phyloP scores from a whole-genome alignment of 768 basidiomycete species.

The Phlegmacium glaucopus region DNA sequence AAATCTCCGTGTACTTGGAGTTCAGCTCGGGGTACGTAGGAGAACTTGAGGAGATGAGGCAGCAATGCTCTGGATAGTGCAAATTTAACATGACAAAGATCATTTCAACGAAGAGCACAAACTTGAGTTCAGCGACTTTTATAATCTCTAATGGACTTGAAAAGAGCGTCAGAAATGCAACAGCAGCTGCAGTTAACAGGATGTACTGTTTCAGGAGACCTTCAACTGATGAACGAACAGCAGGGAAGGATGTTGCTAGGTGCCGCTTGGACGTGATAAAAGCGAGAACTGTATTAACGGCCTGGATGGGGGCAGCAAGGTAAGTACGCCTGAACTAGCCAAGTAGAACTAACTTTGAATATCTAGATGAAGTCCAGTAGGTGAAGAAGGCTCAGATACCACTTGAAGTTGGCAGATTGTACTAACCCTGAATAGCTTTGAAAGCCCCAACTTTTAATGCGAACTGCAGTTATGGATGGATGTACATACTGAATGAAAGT shows the following conservation, averaged over 20 bases:
- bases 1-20: slow-evolving; percentile 45
- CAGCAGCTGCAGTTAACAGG: not conserved
- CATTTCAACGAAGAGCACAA: slow-evolving; percentile 11
- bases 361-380: slow-evolving; percentile 7
- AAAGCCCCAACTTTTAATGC: not conserved
- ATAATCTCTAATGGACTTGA: slow-evolving; percentile 73
- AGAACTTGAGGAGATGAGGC: slow-evolving; percentile 77
- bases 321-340: not conserved
- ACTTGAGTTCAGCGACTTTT: slow-evolving; percentile 85
- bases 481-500: slow-evolving; percentile 53
- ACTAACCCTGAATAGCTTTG: slow-evolving; percentile 60
- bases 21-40: slow-evolving; percentile 68
- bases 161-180: slow-evolving; percentile 1
- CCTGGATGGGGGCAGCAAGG: slow-evolving; percentile 37
- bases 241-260: slow-evolving; percentile 74
- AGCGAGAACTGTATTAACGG: slow-evolving; percentile 84
- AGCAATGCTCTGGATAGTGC: slow-evolving; percentile 59
- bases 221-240: slow-evolving; percentile 78
- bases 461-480: no score
- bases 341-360: slow-evolving; percentile 14
- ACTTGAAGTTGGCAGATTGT: not conserved
- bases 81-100: not conserved
- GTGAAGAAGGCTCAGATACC: not conserved
- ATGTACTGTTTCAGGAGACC: slow-evolving; percentile 68
- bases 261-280: slow-evolving; percentile 82